Percentiles rank a stretch among this genome's conserved stretches.
These are phyloP conservation scores for Tripidium arundinaceum DNA, from an alignment of 202 grass and related monocot genomes.

Conservation along the genomic window DNA sequence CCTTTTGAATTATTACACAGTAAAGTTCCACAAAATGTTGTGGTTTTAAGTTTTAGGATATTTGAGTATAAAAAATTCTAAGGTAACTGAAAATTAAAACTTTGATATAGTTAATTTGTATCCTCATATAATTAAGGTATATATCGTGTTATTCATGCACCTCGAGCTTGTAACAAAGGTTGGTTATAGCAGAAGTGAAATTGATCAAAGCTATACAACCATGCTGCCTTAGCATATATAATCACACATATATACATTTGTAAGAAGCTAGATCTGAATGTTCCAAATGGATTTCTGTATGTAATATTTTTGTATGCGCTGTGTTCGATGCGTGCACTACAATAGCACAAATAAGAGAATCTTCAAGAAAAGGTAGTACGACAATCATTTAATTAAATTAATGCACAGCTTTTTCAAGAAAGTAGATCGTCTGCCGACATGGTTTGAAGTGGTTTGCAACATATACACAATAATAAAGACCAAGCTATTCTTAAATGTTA, in stretches of 20 bases:
- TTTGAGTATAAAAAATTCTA: neutral
- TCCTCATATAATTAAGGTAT: neutral
- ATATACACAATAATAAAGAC: neutral
- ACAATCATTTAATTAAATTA: neutral
- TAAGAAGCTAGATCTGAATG: neutral
- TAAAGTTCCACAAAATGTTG: neutral
- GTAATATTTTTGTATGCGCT: neutral
- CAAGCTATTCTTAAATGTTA: neutral
- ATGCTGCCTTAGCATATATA: too few relatives aligned
- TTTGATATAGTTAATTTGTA: neutral
- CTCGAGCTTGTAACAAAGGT: too few relatives aligned
- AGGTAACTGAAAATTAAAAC: neutral
- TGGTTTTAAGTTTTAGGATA: neutral
- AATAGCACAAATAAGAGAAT: neutral
- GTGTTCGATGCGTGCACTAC: neutral
- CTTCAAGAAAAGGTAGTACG: neutral
- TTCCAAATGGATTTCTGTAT: neutral
- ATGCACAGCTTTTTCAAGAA: neutral
- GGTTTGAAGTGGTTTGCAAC: neutral
- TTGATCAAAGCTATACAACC: neutral
- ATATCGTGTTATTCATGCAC: neutral
- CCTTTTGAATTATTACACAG: neutral
- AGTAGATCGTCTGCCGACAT: neutral
- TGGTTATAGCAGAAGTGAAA: neutral
- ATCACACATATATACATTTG: too few relatives aligned